A percentile compares a stretch with the other conserved stretches of the same genome.
Evolutionary conservation across 306 rosid genomes (phyloP).

Genomic region (Urtica urens): DNA sequence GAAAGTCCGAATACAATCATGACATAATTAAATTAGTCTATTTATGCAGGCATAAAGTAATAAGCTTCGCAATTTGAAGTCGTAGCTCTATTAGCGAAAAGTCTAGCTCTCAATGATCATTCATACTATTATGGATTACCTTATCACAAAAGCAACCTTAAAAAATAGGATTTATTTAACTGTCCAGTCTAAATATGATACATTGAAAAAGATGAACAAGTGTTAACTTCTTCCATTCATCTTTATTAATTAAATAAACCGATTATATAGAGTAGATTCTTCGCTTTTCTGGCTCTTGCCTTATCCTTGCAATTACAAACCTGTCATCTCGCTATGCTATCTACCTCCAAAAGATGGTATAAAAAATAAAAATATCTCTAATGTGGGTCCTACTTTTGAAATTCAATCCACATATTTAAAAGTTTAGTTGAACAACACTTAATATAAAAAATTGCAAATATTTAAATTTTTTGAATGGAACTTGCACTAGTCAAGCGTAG

Average conservation of each 20-base stretch:
- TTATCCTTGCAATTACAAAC: conserved; percentile 5
- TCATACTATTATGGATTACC: conserved; percentile 10
- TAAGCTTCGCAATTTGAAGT: conserved; percentile 7
- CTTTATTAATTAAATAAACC: no score
- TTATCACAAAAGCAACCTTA: conserved; percentile 15
- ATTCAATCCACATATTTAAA: no score
- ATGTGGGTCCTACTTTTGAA: conserved; percentile 1
- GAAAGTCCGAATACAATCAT: conserved; percentile 8
- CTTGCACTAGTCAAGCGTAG: conserved; percentile 1
- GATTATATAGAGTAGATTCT: background rate
- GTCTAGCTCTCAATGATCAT: conserved; percentile 1
- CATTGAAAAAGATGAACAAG: background rate
- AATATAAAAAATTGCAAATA: background rate
- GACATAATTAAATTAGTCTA: background rate
- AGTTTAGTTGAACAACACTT: background rate
- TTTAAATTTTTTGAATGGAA: conserved; percentile 4
- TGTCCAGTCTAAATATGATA: conserved; percentile 2
- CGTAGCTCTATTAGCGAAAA: background rate
- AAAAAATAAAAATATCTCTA: background rate
- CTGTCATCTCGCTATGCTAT: background rate
- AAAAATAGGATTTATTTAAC: background rate
- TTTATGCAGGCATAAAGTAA: background rate
- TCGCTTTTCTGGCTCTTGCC: conserved; percentile 6
- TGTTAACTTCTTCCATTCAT: background rate
- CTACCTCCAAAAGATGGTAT: background rate